Conservation (phyloP, 257 asterid genomes). For the Solanum gandarillasii region DNA sequence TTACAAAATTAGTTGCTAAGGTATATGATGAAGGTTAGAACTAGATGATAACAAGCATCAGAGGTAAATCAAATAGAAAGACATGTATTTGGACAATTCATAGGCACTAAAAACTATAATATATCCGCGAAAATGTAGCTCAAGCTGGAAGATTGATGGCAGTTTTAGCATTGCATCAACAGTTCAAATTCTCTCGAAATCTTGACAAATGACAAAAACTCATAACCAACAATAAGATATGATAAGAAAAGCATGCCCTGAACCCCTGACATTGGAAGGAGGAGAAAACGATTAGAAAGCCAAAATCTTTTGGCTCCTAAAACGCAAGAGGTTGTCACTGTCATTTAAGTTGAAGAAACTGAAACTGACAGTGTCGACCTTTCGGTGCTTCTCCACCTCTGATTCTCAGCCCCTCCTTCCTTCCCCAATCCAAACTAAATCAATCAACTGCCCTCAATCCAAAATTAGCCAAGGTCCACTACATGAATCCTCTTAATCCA, state of each 20-base stretch:
- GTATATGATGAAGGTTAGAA: not conserved
- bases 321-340: not conserved
- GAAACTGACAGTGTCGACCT: not conserved
- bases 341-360: not conserved
- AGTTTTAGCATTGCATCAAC: not conserved
- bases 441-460: not conserved
- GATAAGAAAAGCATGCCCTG: not conserved
- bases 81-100: not conserved
- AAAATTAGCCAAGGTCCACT: not conserved
- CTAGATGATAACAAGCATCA: not conserved
- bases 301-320: not conserved
- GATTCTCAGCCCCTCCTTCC: not conserved
- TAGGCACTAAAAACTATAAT: not conserved
- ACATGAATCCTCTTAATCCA: not conserved
- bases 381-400: not conserved
- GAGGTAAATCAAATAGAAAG: not conserved
- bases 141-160: not conserved
- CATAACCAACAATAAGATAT: not conserved
- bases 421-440: not conserved
- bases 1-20: not conserved
- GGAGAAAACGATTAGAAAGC: not conserved
- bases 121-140: not conserved
- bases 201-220: not conserved
- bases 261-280: not conserved
- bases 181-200: not conserved